A percentile compares a stretch with the other conserved stretches of the same genome.
Conservation (phyloP, 1,284 basidiomycete genomes). For the Boletus semigastroideus region DNA sequence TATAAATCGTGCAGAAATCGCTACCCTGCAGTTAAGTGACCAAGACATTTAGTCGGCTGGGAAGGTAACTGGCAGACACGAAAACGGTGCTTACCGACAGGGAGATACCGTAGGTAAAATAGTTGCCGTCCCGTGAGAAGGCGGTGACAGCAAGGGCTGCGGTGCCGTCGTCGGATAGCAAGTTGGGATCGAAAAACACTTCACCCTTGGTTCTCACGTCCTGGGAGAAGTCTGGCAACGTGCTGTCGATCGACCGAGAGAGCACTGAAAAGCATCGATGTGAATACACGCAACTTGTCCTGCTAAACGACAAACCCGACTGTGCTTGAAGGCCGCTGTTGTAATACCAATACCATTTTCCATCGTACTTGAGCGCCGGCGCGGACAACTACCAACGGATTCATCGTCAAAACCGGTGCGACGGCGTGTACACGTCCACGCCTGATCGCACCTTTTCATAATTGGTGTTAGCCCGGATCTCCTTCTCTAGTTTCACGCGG, state of each 20-base stretch:
- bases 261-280: conserved; percentile 42
- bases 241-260: conserved; percentile 60
- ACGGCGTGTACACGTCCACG: not conserved
- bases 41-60: conserved; percentile 3
- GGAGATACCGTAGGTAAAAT: conserved; percentile 77
- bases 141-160: conserved; percentile 57
- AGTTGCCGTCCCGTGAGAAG: conserved; percentile 68
- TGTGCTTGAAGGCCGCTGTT: conserved; percentile 73
- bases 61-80: conserved; percentile 1
- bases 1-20: conserved; percentile 70
- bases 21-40: conserved; percentile 52
- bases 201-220: conserved; percentile 51
- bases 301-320: conserved; percentile 41
- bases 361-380: conserved; percentile 61
- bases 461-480: conserved; percentile 63
- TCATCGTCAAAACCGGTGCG: not conserved
- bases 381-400: conserved; percentile 50
- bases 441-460: conserved; percentile 61
- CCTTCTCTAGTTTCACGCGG: conserved; percentile 54
- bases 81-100: conserved; percentile 48
- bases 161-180: conserved; percentile 73
- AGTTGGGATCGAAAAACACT: conserved; percentile 79
- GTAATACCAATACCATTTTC: conserved; percentile 76
- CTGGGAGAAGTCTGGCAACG: conserved; percentile 52
- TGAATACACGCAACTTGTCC: not conserved